Conservation (phyloP, 257 asterid genomes). For the Ehretia macrophylla region DNA sequence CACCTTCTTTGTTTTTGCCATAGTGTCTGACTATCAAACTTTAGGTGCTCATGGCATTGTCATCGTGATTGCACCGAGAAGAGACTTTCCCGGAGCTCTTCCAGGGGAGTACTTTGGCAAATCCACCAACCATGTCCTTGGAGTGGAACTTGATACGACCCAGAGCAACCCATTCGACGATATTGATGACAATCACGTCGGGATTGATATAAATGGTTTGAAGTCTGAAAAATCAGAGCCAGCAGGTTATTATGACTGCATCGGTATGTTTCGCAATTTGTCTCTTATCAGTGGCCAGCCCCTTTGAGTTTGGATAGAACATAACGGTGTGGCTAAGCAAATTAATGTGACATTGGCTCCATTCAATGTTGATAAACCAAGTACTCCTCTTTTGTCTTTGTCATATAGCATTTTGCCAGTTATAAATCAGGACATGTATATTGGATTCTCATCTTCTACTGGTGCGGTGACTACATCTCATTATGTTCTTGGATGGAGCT, state of each 20-base stretch:
- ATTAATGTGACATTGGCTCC: conserved; percentile 58
- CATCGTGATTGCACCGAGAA: conserved; percentile 52
- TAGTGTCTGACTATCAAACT: conserved; percentile 32
- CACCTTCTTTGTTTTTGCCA: conserved; percentile 52
- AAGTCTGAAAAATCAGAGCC: conserved; percentile 17
- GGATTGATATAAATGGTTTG: conserved; percentile 46
- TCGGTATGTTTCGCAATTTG: conserved; percentile 31
- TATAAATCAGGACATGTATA: conserved; percentile 35
- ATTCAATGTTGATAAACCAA: conserved; percentile 22
- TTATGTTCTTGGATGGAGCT: conserved; percentile 81
- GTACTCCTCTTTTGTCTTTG: conserved; percentile 22
- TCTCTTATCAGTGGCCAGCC: conserved; percentile 27
- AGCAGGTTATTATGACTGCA: conserved; percentile 36
- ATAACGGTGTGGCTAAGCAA: conserved; percentile 34
- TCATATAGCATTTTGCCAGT: conserved; percentile 15
- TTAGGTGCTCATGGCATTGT: conserved; percentile 56
- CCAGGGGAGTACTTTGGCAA: conserved; percentile 46
- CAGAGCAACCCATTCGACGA: conserved; percentile 36
- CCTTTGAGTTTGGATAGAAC: conserved; percentile 68
- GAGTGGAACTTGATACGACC: conserved; percentile 59
- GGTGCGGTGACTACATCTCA: conserved; percentile 54
- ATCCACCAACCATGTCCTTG: conserved; percentile 42
- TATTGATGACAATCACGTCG: conserved; percentile 52
- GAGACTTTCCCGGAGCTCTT: conserved; percentile 28
- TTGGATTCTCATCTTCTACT: conserved; percentile 65